Conservation (phyloP, 495 filamentous ascomycete genomes). For the Xylaria palmicola region DNA sequence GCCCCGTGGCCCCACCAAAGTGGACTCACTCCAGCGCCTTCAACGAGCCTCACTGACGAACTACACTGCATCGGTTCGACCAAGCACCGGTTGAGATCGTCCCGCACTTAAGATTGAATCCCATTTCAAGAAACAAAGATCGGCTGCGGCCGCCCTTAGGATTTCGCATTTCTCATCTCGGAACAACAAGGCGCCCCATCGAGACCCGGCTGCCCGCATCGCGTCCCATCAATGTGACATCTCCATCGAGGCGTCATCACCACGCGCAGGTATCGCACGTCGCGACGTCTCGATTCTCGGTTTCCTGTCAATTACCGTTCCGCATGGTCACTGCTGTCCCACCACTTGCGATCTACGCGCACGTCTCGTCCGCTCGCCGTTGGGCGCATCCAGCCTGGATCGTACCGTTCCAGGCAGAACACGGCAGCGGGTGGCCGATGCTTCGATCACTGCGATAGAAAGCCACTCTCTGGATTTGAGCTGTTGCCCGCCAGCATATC, state of each 20-base stretch:
- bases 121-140: no score
- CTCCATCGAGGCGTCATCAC: neutral
- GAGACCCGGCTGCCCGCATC: neutral
- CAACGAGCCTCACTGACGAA: neutral
- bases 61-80: no score
- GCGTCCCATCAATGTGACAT: conserved; percentile 7
- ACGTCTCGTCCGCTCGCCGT: no score
- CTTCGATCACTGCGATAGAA: conserved; percentile 6
- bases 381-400: no score
- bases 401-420: no score
- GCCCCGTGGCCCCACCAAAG: neutral
- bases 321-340: no score
- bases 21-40: neutral
- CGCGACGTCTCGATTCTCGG: no score
- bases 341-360: no score
- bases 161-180: no score
- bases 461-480: conserved; percentile 9
- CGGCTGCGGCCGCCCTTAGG: no score
- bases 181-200: no score
- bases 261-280: neutral
- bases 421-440: conserved; percentile 27
- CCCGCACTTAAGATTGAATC: neutral
- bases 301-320: neutral
- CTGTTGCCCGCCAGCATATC: conserved; percentile 14
- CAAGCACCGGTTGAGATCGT: no score